Percentiles rank a stretch among this genome's conserved stretches.
Evolutionary conservation across 2,329 filamentous ascomycete genomes (phyloP).

Genomic region (Aspergillus sp.): DNA sequence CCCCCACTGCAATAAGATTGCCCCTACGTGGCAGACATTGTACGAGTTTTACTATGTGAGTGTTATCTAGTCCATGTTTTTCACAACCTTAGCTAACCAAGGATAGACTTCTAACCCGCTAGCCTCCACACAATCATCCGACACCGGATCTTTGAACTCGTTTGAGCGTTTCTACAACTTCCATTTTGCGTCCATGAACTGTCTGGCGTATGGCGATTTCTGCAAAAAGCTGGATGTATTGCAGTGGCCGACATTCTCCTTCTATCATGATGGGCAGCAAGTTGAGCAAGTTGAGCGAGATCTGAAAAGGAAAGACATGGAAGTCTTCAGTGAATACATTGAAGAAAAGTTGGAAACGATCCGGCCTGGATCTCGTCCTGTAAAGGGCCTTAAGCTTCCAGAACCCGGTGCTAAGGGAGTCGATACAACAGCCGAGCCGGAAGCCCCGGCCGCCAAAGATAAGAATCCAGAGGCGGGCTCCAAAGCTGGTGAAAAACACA

Average conservation of each 20-base stretch:
- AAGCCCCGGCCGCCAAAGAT: conserved; percentile 42
- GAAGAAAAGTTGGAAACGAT: conserved; percentile 75
- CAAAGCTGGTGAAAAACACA: conserved; percentile 43
- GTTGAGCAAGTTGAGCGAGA: conserved; percentile 62
- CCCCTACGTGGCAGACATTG: conserved; percentile 83
- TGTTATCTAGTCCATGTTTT: conserved; percentile 7
- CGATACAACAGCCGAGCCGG: conserved; percentile 41
- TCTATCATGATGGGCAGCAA: conserved; percentile 77
- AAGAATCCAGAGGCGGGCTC: conserved; percentile 40
- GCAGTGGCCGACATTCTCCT: conserved; percentile 72
- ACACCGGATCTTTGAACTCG: conserved; percentile 56
- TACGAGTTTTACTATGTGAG: conserved; percentile 82
- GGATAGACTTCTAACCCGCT: conserved; percentile 73
- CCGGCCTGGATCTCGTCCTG: conserved; percentile 76
- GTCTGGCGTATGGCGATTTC: conserved; percentile 75
- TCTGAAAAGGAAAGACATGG: conserved; percentile 59
- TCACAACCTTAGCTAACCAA: conserved; percentile 21
- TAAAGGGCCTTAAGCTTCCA: conserved; percentile 66
- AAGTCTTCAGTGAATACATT: conserved; percentile 65
- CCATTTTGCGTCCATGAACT: conserved; percentile 83
- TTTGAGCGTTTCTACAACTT: conserved; percentile 87
- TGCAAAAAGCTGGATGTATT: conserved; percentile 68
- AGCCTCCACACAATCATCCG: conserved; percentile 51
- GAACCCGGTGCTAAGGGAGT: conserved; percentile 62
- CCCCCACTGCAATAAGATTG: conserved; percentile 74